Evolutionary conservation across 768 basidiomycete genomes (phyloP).

Genomic region (Cyclocybe cylindracea): DNA sequence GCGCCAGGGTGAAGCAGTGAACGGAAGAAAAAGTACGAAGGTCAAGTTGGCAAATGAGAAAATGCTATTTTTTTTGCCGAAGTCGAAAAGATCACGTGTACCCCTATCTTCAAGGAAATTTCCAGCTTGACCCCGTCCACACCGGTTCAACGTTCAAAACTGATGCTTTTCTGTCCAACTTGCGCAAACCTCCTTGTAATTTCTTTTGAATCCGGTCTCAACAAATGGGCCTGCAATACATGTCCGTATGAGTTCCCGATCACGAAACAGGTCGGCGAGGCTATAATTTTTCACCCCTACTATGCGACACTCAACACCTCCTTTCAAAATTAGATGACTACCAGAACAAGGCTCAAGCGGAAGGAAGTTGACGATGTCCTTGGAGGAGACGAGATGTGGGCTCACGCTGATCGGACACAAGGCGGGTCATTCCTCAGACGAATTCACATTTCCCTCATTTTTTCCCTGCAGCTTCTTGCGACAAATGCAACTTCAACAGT

Average conservation of each 20-base stretch:
- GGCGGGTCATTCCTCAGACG: slow-evolving; percentile 39
- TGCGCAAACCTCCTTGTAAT: slow-evolving; percentile 88
- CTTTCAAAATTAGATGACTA: slow-evolving; percentile 75
- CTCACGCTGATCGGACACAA: slow-evolving; percentile 85
- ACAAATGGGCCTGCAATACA: slow-evolving; percentile 92
- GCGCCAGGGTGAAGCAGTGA: slow-evolving; percentile 18
- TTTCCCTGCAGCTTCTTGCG: slow-evolving; percentile 46
- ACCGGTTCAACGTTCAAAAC: too few relatives aligned
- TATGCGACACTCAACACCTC: neutral
- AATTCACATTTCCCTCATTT: neutral
- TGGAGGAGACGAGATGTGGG: slow-evolving; percentile 93
- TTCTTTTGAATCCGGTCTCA: slow-evolving; percentile 74
- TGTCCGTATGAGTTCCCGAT: slow-evolving; percentile 97
- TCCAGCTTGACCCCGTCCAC: too few relatives aligned
- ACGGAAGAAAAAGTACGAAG: neutral
- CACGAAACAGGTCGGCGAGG: slow-evolving; percentile 66
- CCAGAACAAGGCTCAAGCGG: slow-evolving; percentile 80
- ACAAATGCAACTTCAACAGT: slow-evolving; percentile 80
- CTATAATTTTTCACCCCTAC: neutral
- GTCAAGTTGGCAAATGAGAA: slow-evolving; percentile 3
- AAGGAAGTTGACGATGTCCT: slow-evolving; percentile 96
- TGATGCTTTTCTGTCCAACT: slow-evolving; percentile 93
- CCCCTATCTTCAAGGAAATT: too few relatives aligned
- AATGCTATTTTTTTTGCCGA: too few relatives aligned
- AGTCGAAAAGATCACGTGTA: too few relatives aligned